Base-by-base conservation (phyloP, 176 grass and related monocot genomes). In the Chloris gayana region DNA sequence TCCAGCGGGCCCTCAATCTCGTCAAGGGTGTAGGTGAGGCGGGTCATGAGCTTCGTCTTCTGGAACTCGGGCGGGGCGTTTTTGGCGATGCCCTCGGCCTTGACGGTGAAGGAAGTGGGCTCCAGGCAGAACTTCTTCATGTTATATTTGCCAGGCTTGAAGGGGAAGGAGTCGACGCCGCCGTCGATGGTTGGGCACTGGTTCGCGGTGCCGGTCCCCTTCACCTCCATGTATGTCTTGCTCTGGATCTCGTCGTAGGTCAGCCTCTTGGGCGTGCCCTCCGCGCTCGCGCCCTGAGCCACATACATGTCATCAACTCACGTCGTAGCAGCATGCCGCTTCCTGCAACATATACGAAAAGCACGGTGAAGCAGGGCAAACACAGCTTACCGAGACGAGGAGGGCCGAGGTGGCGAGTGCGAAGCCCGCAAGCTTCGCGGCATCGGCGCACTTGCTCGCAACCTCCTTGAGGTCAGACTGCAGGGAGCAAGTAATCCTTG, bases 21-120 rank as follows among this genome's bases (percentile, higher is more conserved):
- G 83, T 97, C 88, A 4, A 97, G 93, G 13, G 93, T 97, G 88
- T 97, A 97, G 57, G 90, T 97, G 57, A 97, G 93, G 29, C 93
- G 90, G 54, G 90, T 97, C 93, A 97, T 97, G 80, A 97, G 93
- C 83, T 93, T 97, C 22, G 93, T 97, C 78, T 97, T 88, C 84
- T 93, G 90, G 88, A 97, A 97, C n/a, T 92, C 88, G 4, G 88
- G 76, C 4, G 88, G 76, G 9, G 88, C 77, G 73, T 97, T 97
- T 85, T 97, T 97, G 76, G 64, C 71, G 46, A 97, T 31, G 42
- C 85, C 80, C 83, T 97, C 93, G 3, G 93, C 83, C 73, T 93
- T 97, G 18, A 97, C 93, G 7, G 90, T 97, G 88, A 97, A 97
- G 73, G 93, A 93, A 32, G 90, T 97, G 26, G 93, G 93, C 85